Evolutionary conservation across 306 rosid species (phyloP).

Genomic region (Prunus campanulata): DNA sequence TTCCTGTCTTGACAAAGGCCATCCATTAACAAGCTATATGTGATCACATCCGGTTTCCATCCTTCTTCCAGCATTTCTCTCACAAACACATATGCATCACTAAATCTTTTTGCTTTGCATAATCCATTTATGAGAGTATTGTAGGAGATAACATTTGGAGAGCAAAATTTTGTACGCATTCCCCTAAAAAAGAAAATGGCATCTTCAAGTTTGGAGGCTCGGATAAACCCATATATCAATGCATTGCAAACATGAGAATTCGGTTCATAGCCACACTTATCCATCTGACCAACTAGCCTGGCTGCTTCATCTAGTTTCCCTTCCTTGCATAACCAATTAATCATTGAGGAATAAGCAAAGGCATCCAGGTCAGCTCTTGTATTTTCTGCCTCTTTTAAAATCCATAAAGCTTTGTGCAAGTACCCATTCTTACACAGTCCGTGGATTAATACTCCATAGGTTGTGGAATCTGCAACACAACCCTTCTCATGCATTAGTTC

Average conservation of each 20-base stretch:
- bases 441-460: constrained; percentile 63
- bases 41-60: constrained; percentile 72
- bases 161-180: constrained; percentile 56
- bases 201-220: constrained; percentile 55
- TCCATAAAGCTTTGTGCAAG: constrained; percentile 59
- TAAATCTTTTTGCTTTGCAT: constrained; percentile 60
- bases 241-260: constrained; percentile 71
- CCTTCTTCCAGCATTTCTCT: constrained; percentile 76
- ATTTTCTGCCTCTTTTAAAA: constrained; percentile 54
- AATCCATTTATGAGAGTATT: constrained; percentile 79
- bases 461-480: constrained; percentile 45
- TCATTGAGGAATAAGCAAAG: constrained; percentile 69
- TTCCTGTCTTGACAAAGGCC: constrained; percentile 67
- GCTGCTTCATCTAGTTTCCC: constrained; percentile 67
- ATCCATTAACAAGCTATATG: constrained; percentile 67
- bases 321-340: constrained; percentile 61
- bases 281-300: constrained; percentile 48
- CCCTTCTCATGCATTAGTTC: constrained; percentile 42
- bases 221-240: constrained; percentile 59
- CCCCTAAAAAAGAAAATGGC: constrained; percentile 54
- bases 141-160: constrained; percentile 69
- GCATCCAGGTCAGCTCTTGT: constrained; percentile 47
- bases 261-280: constrained; percentile 41
- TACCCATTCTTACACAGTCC: constrained; percentile 80
- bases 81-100: constrained; percentile 57